These are phyloP conservation scores for Helenozyma rhizophorensis DNA, from an alignment of 805 yeast species.

Conservation along the genomic window DNA sequence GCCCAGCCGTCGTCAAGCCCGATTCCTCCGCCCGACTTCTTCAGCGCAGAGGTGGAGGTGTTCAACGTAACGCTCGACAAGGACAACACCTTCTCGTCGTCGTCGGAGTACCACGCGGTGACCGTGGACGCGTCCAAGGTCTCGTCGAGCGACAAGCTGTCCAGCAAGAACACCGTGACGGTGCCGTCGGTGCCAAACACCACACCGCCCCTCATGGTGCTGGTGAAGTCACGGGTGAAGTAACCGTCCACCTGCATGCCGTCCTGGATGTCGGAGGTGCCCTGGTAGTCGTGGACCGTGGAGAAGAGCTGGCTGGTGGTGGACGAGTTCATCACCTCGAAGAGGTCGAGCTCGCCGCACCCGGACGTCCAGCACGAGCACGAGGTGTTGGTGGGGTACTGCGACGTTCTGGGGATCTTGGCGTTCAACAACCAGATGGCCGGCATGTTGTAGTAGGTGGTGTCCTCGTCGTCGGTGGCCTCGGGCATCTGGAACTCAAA, in stretches of 20 bases:
- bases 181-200: conserved; percentile 59
- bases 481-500: conserved; percentile 68
- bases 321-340: conserved; percentile 67
- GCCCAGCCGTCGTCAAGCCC: conserved; percentile 10
- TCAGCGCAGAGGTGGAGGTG: conserved; percentile 19
- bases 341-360: conserved; percentile 75
- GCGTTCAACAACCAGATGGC: conserved; percentile 77
- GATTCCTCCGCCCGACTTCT: conserved; percentile 18
- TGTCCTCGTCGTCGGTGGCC: conserved; percentile 34
- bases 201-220: conserved; percentile 67
- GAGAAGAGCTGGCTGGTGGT: conserved; percentile 53
- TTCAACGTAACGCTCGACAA: conserved; percentile 24
- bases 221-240: conserved; percentile 47
- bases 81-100: conserved; percentile 20
- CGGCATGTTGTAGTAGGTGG: conserved; percentile 53
- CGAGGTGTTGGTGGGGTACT: conserved; percentile 54
- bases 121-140: conserved; percentile 44
- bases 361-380: conserved; percentile 79
- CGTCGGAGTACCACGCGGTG: conserved; percentile 42
- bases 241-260: conserved; percentile 59
- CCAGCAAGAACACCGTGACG: conserved; percentile 57
- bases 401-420: conserved; percentile 70
- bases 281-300: conserved; percentile 75
- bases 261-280: conserved; percentile 54
- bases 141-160: conserved; percentile 45